Conservation (phyloP, 2,329 filamentous ascomycete species). For the Amauroascus verrucosus region DNA sequence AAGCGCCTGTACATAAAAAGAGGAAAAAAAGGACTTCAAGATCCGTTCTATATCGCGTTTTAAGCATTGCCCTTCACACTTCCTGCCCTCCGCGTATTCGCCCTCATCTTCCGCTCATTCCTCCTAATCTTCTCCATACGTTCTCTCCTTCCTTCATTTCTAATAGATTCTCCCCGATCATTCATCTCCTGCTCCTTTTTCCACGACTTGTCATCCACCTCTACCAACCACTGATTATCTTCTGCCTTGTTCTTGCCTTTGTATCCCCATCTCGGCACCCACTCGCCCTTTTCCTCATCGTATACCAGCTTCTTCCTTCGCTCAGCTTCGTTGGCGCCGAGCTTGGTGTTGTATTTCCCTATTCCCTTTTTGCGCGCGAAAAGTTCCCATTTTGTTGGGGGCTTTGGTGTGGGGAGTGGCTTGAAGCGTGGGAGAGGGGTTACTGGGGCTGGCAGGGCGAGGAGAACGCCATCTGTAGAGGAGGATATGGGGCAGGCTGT, state of each 20-base stretch:
- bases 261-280: constrained; percentile 92
- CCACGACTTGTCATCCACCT: constrained; percentile 71
- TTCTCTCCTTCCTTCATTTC: constrained; percentile 58
- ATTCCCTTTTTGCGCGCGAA: constrained; percentile 98
- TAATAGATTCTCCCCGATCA: constrained; percentile 52
- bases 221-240: constrained; percentile 79
- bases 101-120: constrained; percentile 57
- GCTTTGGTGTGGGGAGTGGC: constrained; percentile 68
- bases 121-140: constrained; percentile 53
- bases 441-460: constrained; percentile 60
- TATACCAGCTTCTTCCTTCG: constrained; percentile 61
- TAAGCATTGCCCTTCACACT: neutral
- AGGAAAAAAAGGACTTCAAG: neutral
- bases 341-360: constrained; percentile 61
- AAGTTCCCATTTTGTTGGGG: constrained; percentile 86
- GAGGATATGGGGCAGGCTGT: constrained; percentile 70
- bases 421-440: constrained; percentile 82
- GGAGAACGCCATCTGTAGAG: constrained; percentile 57
- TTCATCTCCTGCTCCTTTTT: constrained; percentile 52
- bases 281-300: constrained; percentile 75
- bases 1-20: constrained; percentile 1
- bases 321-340: constrained; percentile 51
- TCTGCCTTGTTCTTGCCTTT: constrained; percentile 78
- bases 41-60: neutral
- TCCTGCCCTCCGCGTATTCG: constrained; percentile 47